Conservation (phyloP, 495 filamentous ascomycete species). For the Trichocladium uniseriatum region DNA sequence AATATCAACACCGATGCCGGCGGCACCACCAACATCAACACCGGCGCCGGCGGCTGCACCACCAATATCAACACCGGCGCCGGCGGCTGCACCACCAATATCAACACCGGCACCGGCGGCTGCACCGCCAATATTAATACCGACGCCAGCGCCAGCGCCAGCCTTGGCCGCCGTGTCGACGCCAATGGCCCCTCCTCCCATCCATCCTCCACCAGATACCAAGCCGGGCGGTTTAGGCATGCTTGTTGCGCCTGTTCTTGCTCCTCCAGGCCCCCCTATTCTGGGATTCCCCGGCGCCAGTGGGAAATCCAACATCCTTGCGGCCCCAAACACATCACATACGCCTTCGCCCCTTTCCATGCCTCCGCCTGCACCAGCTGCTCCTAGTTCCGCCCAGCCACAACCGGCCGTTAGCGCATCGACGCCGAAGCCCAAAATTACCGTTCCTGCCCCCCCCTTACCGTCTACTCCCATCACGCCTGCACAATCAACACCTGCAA, state of each 20-base stretch:
- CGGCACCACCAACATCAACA: neutral
- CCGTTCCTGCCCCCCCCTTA: slow-evolving; percentile 8
- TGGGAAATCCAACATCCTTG: slow-evolving; percentile 29
- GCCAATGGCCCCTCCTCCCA: slow-evolving; percentile 21
- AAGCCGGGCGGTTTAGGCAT: slow-evolving; percentile 30
- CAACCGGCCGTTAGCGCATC: slow-evolving; percentile 3
- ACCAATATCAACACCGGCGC: slow-evolving; percentile 6
- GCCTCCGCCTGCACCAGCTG: slow-evolving; percentile 10
- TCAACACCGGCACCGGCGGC: slow-evolving; percentile 11
- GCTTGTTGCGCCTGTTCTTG: slow-evolving; percentile 35
- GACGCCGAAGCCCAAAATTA: slow-evolving; percentile 2
- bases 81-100: slow-evolving; percentile 6
- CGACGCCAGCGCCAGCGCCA: slow-evolving; percentile 13
- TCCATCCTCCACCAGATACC: slow-evolving; percentile 22
- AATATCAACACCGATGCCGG: neutral
- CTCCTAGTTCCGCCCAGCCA: neutral
- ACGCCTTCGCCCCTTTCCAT: slow-evolving; percentile 32
- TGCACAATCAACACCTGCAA: slow-evolving; percentile 8
- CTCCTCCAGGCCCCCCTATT: slow-evolving; percentile 19
- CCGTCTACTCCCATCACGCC: slow-evolving; percentile 3
- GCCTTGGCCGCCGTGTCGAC: no score
- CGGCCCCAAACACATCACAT: slow-evolving; percentile 36
- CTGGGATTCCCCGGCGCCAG: slow-evolving; percentile 12
- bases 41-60: slow-evolving; percentile 12
- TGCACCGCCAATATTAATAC: neutral